phyloP scores from a whole-genome alignment of 73 alveolate species.

The Stentor roeselii region DNA sequence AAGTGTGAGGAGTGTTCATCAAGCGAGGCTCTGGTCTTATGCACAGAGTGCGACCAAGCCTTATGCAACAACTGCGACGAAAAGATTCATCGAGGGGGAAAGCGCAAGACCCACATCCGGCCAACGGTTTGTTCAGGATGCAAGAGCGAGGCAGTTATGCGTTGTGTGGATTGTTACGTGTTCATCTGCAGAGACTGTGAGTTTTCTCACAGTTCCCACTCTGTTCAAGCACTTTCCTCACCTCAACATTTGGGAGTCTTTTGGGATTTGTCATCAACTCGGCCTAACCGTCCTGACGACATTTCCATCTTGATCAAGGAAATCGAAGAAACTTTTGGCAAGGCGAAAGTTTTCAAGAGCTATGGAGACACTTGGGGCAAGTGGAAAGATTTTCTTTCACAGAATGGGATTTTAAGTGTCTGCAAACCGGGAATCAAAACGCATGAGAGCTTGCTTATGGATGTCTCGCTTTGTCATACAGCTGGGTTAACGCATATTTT shows the following conservation, averaged over 20 bases:
- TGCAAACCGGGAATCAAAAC: background rate
- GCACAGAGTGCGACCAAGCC: constrained; percentile 33
- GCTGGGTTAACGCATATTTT: background rate
- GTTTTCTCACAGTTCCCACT: background rate
- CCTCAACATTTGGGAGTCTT: background rate
- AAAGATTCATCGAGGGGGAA: constrained; percentile 28
- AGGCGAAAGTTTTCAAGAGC: background rate
- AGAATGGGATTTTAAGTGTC: background rate
- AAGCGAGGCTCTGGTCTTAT: constrained; percentile 15
- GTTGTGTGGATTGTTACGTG: background rate
- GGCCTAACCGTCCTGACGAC: constrained; percentile 4
- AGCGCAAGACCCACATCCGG: constrained; percentile 29
- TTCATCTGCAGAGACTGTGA: background rate
- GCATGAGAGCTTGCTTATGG: background rate
- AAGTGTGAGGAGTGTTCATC: constrained; percentile 52
- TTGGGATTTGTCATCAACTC: background rate
- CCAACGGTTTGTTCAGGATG: background rate
- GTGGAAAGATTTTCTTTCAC: background rate
- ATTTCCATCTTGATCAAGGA: background rate
- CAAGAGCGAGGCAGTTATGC: background rate
- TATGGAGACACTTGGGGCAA: constrained; percentile 22
- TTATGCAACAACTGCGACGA: constrained; percentile 35
- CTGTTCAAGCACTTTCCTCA: background rate
- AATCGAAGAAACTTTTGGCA: background rate
- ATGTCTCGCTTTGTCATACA: background rate